Evolutionary conservation across 2,329 filamentous ascomycete genomes (phyloP), one percentile per base, ranked within the genome.

Genomic region (Fusarium hainanense): DNA sequence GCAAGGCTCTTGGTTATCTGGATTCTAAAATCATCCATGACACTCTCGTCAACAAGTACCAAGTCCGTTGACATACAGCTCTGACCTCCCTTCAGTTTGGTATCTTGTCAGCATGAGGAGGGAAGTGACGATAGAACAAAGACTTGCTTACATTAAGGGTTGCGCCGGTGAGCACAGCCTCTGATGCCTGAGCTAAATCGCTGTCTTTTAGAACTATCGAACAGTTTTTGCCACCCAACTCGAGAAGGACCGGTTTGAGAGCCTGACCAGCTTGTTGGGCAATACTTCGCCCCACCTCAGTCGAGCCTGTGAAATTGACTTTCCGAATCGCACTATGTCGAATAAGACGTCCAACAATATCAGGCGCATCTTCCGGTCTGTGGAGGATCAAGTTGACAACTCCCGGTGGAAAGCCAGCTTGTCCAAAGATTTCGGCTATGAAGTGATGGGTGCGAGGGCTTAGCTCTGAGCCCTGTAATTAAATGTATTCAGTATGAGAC

Each of bases 281-380:
- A 60, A 97, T 89, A 76, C 93, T 90, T 34, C 88, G 85, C 3
- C 93, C 93, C 0, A 96, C 90, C 0, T 77, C 77, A 0, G 92
- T 93, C 73, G 87, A 91, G 34, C 93, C 93, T 0, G 93, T 97
- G 79, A 96, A 97, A 80, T 93, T 96, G 77, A 97, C 84, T 81
- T 96, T 96, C 77, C 88, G 90, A 59, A 96, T 81, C 0, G 83
- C 82, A 0, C 87, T 86, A 74, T 92, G 83, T 50, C 87, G 85
- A 70, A 96, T 92, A 21, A 95, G 79, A 2, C 87, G 82, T 34
- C 84, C 85, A 0, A 92, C 93, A 23, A 94, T 83, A 11, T 84
- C 82, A 0, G 89, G 83, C 0, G 92, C 93, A 72, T 92, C 87
- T 58, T 88, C 84, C 49, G 89, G 87, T 4, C 89, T 86, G 32